Evolutionary conservation across 1,284 basidiomycete species (phyloP).

Genomic region (Trichosporon sp.): DNA sequence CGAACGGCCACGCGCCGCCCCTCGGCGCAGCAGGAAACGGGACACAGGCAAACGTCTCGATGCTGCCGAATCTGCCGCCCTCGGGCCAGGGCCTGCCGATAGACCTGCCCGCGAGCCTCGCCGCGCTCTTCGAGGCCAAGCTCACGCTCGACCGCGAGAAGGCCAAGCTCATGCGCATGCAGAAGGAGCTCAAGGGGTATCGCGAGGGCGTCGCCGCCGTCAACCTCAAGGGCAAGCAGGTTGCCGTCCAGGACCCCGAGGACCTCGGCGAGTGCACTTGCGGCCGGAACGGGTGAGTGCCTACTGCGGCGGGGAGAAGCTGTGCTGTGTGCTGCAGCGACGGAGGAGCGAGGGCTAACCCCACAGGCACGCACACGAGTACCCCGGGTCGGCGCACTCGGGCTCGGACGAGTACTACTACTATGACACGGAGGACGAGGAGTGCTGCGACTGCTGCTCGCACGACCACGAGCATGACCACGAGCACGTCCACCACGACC

Average conservation of each 20-base stretch:
- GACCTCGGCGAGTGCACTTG: slow-evolving; percentile 39
- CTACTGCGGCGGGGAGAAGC: no score
- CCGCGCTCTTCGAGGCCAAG: slow-evolving; percentile 48
- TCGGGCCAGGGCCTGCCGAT: slow-evolving; percentile 27
- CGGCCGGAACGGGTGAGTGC: slow-evolving; percentile 31
- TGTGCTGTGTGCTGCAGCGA: background rate
- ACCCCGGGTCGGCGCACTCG: slow-evolving; percentile 27
- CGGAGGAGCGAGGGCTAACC: background rate
- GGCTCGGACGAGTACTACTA: slow-evolving; percentile 35
- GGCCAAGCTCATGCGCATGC: slow-evolving; percentile 47
- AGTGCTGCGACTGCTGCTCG: slow-evolving; percentile 31
- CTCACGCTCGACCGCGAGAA: slow-evolving; percentile 48
- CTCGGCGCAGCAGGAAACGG: slow-evolving; percentile 4
- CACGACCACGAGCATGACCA: slow-evolving; percentile 26
- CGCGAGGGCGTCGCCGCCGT: slow-evolving; percentile 32
- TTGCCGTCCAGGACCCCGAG: slow-evolving; percentile 26
- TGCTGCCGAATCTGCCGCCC: background rate
- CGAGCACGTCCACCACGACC: slow-evolving; percentile 22
- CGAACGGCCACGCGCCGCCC: background rate
- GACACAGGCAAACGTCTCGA: background rate
- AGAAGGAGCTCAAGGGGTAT: slow-evolving; percentile 47
- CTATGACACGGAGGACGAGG: slow-evolving; percentile 30
- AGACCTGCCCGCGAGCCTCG: slow-evolving; percentile 43
- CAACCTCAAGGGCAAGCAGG: slow-evolving; percentile 30
- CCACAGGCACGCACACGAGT: slow-evolving; percentile 22